These are phyloP conservation scores for Fagus sylvatica DNA, from an alignment of 306 rosid genomes.

Conservation along the genomic window DNA sequence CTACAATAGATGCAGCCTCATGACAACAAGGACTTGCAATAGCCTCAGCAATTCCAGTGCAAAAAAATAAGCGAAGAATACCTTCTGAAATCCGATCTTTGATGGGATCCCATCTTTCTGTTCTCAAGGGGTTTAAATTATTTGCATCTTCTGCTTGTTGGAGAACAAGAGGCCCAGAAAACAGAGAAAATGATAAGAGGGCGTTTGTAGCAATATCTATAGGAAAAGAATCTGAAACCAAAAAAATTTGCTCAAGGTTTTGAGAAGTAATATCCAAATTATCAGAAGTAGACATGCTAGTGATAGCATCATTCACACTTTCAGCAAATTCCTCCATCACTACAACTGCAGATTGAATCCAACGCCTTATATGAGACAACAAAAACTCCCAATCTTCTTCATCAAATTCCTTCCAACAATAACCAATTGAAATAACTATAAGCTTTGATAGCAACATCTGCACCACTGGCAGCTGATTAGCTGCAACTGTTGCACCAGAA, in stretches of 20 bases:
- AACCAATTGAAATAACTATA: constrained; percentile 76
- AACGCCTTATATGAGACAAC: constrained; percentile 59
- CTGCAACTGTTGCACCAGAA: constrained; percentile 50
- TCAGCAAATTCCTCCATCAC: constrained; percentile 86
- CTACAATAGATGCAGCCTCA: constrained; percentile 70
- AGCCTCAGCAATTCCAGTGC: constrained; percentile 92
- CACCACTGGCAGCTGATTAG: constrained; percentile 65
- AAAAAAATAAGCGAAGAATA: constrained; percentile 78
- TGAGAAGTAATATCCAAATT: constrained; percentile 33
- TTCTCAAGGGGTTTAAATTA: constrained; percentile 33
- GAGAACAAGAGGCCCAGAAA: constrained; percentile 47
- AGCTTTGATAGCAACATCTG: constrained; percentile 83
- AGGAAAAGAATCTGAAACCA: constrained; percentile 57
- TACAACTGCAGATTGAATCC: constrained; percentile 87
- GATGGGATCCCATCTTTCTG: constrained; percentile 63
- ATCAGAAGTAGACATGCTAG: constrained; percentile 37
- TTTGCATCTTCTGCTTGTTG: constrained; percentile 50
- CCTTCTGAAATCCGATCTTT: constrained; percentile 82
- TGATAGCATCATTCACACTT: constrained; percentile 56
- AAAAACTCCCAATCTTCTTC: constrained; percentile 92
- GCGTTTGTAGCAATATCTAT: constrained; percentile 76
- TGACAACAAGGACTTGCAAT: constrained; percentile 56
- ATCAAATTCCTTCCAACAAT: constrained; percentile 79
- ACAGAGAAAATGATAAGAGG: constrained; percentile 74
- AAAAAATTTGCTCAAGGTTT: constrained; percentile 53